phyloP scores from a whole-genome alignment of 176 grass and related monocot genomes.

The Areca catechu region DNA sequence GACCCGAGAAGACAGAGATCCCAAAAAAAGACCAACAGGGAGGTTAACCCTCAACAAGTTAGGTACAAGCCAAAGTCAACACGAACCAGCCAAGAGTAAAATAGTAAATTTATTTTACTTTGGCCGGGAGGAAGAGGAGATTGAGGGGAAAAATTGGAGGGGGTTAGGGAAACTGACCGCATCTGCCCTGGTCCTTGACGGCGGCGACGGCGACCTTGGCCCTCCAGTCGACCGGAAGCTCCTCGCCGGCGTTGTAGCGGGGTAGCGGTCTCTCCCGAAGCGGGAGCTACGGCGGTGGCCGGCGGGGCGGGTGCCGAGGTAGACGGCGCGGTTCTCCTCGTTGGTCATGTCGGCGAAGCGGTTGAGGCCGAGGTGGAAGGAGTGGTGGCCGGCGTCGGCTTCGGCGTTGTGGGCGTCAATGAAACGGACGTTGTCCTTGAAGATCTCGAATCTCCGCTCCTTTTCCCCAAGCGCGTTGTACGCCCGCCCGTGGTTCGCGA shows the following conservation, averaged over 20 bases:
- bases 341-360: conserved; percentile 68
- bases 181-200: conserved; percentile 76
- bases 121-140: too few relatives aligned
- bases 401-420: conserved; percentile 71
- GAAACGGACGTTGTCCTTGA: conserved; percentile 82
- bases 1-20: too few relatives aligned
- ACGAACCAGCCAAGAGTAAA: too few relatives aligned
- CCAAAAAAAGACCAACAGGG: too few relatives aligned
- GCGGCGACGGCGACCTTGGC: conserved; percentile 48
- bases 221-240: conserved; percentile 75
- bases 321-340: conserved; percentile 45
- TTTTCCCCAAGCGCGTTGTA: conserved; percentile 50
- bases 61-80: too few relatives aligned
- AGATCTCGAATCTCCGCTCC: conserved; percentile 46
- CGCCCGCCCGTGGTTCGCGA: conserved; percentile 25
- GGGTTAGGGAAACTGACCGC: conserved; percentile 32
- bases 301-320: conserved; percentile 21
- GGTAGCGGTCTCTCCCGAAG: conserved; percentile 6
- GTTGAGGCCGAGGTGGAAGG: conserved; percentile 58
- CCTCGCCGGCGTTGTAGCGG: conserved; percentile 6
- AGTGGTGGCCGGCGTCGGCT: conserved; percentile 7
- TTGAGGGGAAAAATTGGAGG: neutral
- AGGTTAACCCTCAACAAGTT: too few relatives aligned
- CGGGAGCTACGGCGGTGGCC: conserved; percentile 24
- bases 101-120: too few relatives aligned